Base-by-base conservation (phyloP, 495 filamentous ascomycete genomes). In the Penicillium arizonense region DNA sequence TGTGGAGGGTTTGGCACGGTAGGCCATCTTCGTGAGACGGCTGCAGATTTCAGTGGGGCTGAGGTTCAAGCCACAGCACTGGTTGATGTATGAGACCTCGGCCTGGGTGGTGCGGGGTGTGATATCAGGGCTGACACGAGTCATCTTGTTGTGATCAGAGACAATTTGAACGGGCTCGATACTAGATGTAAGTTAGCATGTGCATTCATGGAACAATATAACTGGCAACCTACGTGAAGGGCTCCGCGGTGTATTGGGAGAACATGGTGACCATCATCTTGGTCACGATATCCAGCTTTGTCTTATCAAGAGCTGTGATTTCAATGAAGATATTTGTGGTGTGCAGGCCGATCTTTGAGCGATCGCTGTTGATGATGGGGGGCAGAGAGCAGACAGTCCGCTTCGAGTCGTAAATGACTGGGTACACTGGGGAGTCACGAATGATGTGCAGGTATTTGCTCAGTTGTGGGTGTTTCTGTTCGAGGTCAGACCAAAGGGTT, bases 251-350 rank as follows among this genome's bases (percentile, higher is more conserved):
- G 73, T 99, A 97, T 64, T 88, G 80, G 38, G 89, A 91, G 82
- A 99, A 99, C 94, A 97, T 97, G 53, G 93, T 81, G 36, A 96
- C 90, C 68, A 99, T 85, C 59, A 96, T 92, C 58, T 90, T 90
- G 77, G 87, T 90, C 44, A 97, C 92, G 62, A 97, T 90, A 60
- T 97, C 93, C 13, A 96, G 82, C 75, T 99, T 99, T 7, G 94
- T 99, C 69, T 87, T 85, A 73, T 99, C 94, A 18, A 90, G 89
- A n/a, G 91, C 94, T 18, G 94, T 99, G 59, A 96, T 89, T 66
- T 99, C 94, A 67, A 99, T 93, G 75, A 97, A 90, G 64, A 97
- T 80, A 69, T 97, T 97, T 59, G 77, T 89, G 42, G 91, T 97
- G 61, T 90, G 75, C 35, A 96, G 74, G 1, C 81, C 89, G 64